phyloP scores from a whole-genome alignment of 1,284 basidiomycete species.

The Fomitopsis pinicola region DNA sequence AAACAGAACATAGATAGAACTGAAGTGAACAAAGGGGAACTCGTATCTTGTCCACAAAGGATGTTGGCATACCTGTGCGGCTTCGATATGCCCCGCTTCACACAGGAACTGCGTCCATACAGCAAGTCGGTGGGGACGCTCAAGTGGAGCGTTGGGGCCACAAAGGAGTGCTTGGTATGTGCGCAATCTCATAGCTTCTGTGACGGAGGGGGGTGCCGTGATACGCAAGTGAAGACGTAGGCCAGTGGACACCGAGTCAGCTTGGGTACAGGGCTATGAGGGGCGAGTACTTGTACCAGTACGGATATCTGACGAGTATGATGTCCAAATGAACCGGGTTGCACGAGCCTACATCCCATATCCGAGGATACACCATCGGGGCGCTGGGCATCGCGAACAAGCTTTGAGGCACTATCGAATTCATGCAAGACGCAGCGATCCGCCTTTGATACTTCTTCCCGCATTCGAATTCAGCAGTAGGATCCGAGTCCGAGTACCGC shows the following conservation, averaged over 20 bases:
- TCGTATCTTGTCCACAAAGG: neutral
- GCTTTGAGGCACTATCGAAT: neutral
- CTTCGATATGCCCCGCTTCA: neutral
- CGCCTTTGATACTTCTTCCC: no score
- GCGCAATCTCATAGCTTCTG: neutral
- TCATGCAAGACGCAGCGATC: neutral
- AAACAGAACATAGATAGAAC: neutral
- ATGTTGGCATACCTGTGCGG: neutral
- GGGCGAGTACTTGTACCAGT: neutral
- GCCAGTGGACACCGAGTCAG: neutral
- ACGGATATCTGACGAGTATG: neutral
- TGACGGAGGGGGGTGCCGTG: neutral
- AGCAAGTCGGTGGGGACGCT: neutral
- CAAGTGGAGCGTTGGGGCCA: neutral
- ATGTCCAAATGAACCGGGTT: neutral
- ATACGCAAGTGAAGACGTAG: neutral
- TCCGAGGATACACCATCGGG: neutral
- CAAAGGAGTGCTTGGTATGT: neutral
- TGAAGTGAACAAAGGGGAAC: neutral
- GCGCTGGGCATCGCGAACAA: neutral
- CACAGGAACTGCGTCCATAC: neutral
- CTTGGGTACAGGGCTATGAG: neutral
- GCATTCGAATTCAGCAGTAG: neutral
- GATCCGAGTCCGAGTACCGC: neutral
- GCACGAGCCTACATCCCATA: neutral